Percentiles rank a stretch among this genome's conserved stretches.
Evolutionary conservation across 2,329 filamentous ascomycete genomes (phyloP).

Genomic region (Penicillium rolfsii): DNA sequence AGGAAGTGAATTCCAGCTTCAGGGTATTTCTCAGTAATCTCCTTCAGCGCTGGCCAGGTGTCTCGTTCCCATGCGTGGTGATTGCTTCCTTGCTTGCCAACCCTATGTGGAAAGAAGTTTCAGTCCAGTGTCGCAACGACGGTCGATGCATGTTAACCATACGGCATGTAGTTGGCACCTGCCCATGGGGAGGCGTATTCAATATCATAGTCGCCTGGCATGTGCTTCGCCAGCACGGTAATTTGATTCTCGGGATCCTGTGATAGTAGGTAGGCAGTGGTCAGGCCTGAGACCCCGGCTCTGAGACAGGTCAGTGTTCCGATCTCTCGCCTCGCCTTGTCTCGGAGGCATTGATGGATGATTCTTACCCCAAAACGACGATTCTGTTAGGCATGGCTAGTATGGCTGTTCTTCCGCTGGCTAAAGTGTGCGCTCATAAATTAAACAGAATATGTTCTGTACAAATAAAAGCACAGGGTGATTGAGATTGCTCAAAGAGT

Average conservation of each 20-base stretch:
- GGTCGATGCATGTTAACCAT: slow-evolving; percentile 36
- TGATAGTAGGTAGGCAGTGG: slow-evolving; percentile 65
- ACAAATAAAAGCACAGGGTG: neutral
- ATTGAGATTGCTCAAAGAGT: slow-evolving; percentile 3
- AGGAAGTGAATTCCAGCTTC: slow-evolving; percentile 83
- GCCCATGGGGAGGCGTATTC: slow-evolving; percentile 91
- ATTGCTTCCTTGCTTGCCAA: slow-evolving; percentile 43
- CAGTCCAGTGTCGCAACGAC: neutral
- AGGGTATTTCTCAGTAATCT: slow-evolving; percentile 65
- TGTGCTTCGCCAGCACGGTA: slow-evolving; percentile 80
- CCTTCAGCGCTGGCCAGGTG: slow-evolving; percentile 66
- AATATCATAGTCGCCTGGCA: slow-evolving; percentile 90
- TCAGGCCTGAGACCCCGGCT: slow-evolving; percentile 68
- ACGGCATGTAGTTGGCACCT: slow-evolving; percentile 79
- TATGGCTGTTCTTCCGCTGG: neutral
- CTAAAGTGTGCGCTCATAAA: too few species aligned
- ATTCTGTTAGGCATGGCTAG: slow-evolving; percentile 42
- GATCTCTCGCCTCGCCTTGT: slow-evolving; percentile 4
- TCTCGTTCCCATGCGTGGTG: slow-evolving; percentile 61
- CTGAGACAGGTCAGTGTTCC: slow-evolving; percentile 39
- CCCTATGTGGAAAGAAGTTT: slow-evolving; percentile 30
- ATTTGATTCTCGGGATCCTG: slow-evolving; percentile 60
- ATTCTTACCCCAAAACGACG: slow-evolving; percentile 45
- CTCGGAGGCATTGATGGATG: neutral
- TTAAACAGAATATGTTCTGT: neutral